These are phyloP conservation scores for barrel medic (Medicago truncatula) DNA, from an alignment of 306 rosid species.

Conservation along the genomic window MtrunA17r5.0-ANR NC_053046.1:43945001-43945500, in stretches of 20 bases:
- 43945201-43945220: background rate
- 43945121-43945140: constrained; percentile 17
- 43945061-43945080: background rate
- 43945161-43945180: no score
- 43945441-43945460: no score
- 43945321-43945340: constrained; percentile 13
- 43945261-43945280: background rate
- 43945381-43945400: background rate
- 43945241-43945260: background rate
- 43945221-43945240: constrained; percentile 11
- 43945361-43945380: constrained; percentile 7
- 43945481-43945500: no score
- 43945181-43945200: constrained; percentile 19
- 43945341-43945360: constrained; percentile 1
- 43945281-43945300: no score
- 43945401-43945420: no score
- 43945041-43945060: constrained; percentile 10
- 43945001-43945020: constrained; percentile 12
- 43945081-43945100: constrained; percentile 7
- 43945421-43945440: no score
- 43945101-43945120: constrained; percentile 28
- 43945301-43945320: no score
- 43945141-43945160: background rate
- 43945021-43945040: constrained; percentile 37
- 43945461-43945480: no score